These are phyloP conservation scores for Leishmania martiniquensis DNA, from an alignment of 208 protist species.

Conservation along the genomic window DNA sequence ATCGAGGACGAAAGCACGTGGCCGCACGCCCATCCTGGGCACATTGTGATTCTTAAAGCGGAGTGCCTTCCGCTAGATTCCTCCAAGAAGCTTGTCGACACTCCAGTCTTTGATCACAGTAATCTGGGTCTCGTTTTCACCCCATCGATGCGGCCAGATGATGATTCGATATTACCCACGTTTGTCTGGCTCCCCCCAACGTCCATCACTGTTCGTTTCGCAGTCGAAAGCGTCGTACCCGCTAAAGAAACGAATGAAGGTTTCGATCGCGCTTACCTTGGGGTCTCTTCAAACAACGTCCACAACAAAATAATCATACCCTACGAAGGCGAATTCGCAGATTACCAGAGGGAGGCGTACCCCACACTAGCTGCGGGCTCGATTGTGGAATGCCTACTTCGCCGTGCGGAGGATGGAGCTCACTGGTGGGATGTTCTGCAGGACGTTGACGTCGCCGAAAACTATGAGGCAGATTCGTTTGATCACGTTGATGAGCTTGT, in stretches of 20 bases:
- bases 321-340: slow-evolving; percentile 75
- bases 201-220: slow-evolving; percentile 59
- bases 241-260: slow-evolving; percentile 35
- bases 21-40: slow-evolving; percentile 55
- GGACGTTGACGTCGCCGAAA: slow-evolving; percentile 35
- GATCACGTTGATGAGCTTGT: slow-evolving; percentile 70
- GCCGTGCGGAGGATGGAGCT: slow-evolving; percentile 64
- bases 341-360: slow-evolving; percentile 58
- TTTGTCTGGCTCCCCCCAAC: slow-evolving; percentile 67
- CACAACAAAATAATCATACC: slow-evolving; percentile 36
- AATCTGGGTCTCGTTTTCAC: slow-evolving; percentile 74
- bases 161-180: slow-evolving; percentile 17
- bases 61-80: slow-evolving; percentile 43
- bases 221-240: slow-evolving; percentile 41
- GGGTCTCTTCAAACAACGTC: slow-evolving; percentile 34
- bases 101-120: slow-evolving; percentile 46
- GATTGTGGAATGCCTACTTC: slow-evolving; percentile 71
- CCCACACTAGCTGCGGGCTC: slow-evolving; percentile 43
- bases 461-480: slow-evolving; percentile 31
- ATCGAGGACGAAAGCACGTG: slow-evolving; percentile 72
- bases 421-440: slow-evolving; percentile 90
- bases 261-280: slow-evolving; percentile 48
- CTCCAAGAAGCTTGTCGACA: slow-evolving; percentile 39
- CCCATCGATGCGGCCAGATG: slow-evolving; percentile 24
- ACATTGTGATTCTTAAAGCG: slow-evolving; percentile 66